These are phyloP conservation scores for Ustilago nuda DNA, from an alignment of 1,284 basidiomycete species.

Conservation along the genomic window DNA sequence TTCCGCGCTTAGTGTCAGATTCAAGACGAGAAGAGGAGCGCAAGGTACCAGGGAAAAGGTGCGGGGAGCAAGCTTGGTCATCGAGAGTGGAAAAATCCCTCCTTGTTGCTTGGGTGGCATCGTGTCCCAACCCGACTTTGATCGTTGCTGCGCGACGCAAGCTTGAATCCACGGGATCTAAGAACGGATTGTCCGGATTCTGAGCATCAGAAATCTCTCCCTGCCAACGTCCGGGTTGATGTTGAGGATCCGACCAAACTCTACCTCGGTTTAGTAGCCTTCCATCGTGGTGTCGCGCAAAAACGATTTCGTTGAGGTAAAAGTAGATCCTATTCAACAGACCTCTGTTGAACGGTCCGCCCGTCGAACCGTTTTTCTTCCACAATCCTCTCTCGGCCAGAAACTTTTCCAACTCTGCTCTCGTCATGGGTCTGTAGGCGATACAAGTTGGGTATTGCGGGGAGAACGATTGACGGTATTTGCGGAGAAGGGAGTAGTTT, in stretches of 20 bases:
- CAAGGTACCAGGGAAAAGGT: not conserved
- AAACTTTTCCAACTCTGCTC: constrained; percentile 77
- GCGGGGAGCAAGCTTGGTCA: constrained; percentile 57
- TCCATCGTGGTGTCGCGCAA: constrained; percentile 61
- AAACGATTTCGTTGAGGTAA: constrained; percentile 80
- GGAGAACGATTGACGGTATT: constrained; percentile 77
- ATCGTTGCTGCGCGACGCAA: constrained; percentile 37
- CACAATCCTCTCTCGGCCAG: constrained; percentile 76
- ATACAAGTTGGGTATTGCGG: constrained; percentile 80
- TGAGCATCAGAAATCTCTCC: constrained; percentile 4
- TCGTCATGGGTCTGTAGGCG: constrained; percentile 80
- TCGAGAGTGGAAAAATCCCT: constrained; percentile 76
- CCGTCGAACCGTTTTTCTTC: constrained; percentile 72
- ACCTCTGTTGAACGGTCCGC: constrained; percentile 76
- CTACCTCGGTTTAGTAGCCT: constrained; percentile 11
- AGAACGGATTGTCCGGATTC: constrained; percentile 14
- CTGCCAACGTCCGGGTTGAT: not conserved
- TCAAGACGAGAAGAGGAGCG: too few relatives aligned
- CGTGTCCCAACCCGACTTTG: constrained; percentile 72
- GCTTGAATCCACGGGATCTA: constrained; percentile 41
- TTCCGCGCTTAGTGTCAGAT: not conserved
- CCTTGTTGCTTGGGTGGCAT: constrained; percentile 75
- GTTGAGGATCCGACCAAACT: constrained; percentile 23
- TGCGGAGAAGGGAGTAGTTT: constrained; percentile 73
- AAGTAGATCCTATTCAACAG: constrained; percentile 81